Conservation (phyloP, 768 basidiomycete species). For the Rhodosporidiobolus odoratus region DNA sequence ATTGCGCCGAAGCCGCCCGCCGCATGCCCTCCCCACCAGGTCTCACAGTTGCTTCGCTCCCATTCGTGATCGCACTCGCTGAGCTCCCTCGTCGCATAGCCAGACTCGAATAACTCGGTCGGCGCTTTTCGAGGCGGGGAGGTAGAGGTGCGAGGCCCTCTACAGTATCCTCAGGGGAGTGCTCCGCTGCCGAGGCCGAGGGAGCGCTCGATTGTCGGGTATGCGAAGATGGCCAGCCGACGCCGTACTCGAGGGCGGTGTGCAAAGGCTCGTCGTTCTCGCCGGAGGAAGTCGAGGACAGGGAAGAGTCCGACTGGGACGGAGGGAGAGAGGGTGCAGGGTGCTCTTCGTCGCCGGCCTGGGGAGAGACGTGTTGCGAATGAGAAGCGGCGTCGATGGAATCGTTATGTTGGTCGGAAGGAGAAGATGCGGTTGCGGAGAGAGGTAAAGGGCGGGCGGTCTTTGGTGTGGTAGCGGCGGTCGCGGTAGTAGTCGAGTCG, state of each 20-base stretch:
- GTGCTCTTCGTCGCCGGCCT: not conserved
- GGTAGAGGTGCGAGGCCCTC: not conserved
- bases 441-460: not conserved
- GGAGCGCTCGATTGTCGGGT: not conserved
- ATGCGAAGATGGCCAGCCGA: not conserved
- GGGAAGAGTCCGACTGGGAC: not conserved
- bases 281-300: not conserved
- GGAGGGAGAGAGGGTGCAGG: not conserved
- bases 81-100: constrained; percentile 8
- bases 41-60: not conserved
- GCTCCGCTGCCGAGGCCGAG: no score
- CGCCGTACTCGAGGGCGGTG: constrained; percentile 3
- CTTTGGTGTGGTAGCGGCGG: not conserved
- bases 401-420: not conserved
- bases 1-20: not conserved
- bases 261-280: constrained; percentile 1
- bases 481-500: constrained; percentile 1
- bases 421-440: not conserved
- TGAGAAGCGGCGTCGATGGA: not conserved
- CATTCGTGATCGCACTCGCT: not conserved
- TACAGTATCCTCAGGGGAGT: not conserved
- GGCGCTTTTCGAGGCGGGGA: not conserved
- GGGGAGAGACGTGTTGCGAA: not conserved
- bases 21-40: not conserved
- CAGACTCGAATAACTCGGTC: not conserved